phyloP scores from a whole-genome alignment of 2,329 filamentous ascomycete species.

The Ophiostoma sp. region DNA sequence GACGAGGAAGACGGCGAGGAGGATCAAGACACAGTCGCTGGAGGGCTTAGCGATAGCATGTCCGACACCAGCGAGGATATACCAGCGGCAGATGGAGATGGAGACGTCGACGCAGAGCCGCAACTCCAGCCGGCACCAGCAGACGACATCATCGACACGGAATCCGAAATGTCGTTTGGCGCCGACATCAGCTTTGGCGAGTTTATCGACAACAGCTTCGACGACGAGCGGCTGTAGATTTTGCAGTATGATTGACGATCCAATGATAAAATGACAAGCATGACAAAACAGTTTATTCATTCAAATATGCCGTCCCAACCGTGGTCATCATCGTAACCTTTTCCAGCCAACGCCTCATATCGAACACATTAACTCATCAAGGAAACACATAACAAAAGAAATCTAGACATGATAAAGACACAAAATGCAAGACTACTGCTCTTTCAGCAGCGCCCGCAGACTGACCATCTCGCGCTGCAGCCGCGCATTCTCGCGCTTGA shows the following conservation, averaged over 20 bases:
- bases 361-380: background rate
- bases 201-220: background rate
- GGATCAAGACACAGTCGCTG: background rate
- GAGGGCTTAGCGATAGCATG: background rate
- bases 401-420: background rate
- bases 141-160: background rate
- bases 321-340: slow-evolving; percentile 9
- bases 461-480: slow-evolving; percentile 78
- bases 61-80: background rate
- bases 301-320: slow-evolving; percentile 1
- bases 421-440: background rate
- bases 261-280: background rate
- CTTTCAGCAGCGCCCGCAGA: slow-evolving; percentile 52
- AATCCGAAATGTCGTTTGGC: slow-evolving; percentile 4
- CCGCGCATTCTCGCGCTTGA: slow-evolving; percentile 81
- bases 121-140: background rate
- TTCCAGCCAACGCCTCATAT: slow-evolving; percentile 19
- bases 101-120: background rate
- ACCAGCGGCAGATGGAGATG: background rate
- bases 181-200: slow-evolving; percentile 10
- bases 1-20: background rate
- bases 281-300: background rate
- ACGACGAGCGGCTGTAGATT: background rate
- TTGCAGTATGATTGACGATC: background rate
- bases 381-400: background rate